Percentiles rank a stretch among this genome's conserved stretches.
These are phyloP conservation scores for Taiozyma sp. DNA, from an alignment of 1,139 yeast species.

Conservation along the genomic window DNA sequence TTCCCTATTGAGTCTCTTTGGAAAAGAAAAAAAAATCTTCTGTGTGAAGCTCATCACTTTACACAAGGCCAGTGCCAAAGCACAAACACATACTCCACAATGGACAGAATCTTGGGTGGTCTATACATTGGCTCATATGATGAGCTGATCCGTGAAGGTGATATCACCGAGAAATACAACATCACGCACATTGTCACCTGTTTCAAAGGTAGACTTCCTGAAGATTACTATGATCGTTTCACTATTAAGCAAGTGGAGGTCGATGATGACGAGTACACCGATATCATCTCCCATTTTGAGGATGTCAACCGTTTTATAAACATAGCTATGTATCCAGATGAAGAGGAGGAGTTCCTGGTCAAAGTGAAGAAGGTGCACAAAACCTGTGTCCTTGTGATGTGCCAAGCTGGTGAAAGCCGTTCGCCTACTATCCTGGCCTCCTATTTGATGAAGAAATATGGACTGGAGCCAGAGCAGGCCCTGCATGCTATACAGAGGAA, in stretches of 20 bases:
- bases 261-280: conserved; percentile 59
- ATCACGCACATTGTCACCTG: conserved; percentile 72
- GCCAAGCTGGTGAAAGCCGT: conserved; percentile 88
- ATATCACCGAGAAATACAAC: conserved; percentile 39
- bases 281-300: conserved; percentile 58
- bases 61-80: too few relatives aligned
- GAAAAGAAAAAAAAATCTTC: too few relatives aligned
- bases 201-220: conserved; percentile 58
- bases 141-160: conserved; percentile 43
- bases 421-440: conserved; percentile 72
- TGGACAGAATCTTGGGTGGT: conserved; percentile 56
- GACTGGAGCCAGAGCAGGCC: conserved; percentile 55
- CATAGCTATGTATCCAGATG: conserved; percentile 46
- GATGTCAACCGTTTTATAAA: conserved; percentile 66
- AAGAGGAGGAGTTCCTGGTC: conserved; percentile 25
- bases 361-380: conserved; percentile 38
- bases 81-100: background rate
- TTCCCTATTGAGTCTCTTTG: background rate
- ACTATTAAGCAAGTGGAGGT: conserved; percentile 60
- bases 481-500: conserved; percentile 67
- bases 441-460: conserved; percentile 72
- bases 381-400: conserved; percentile 53
- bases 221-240: conserved; percentile 42
- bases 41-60: background rate
- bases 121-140: conserved; percentile 57